Conservation (phyloP, 2,329 filamentous ascomycete genomes). For the Pestalotiopsis sp. region DNA sequence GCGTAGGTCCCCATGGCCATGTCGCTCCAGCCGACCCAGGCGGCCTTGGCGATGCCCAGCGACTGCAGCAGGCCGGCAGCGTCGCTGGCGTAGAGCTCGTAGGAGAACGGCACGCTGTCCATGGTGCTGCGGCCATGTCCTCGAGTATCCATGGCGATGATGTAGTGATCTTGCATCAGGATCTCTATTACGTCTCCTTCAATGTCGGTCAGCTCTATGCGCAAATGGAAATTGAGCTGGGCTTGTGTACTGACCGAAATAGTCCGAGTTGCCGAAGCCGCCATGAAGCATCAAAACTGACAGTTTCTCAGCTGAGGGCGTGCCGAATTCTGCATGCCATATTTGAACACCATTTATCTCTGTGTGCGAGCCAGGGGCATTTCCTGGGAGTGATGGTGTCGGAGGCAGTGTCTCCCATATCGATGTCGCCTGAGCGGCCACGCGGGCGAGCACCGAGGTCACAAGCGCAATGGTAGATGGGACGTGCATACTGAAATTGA, state of each 20-base stretch:
- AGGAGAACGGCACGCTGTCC: slow-evolving; percentile 38
- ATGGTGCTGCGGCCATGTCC: slow-evolving; percentile 43
- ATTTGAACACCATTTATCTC: slow-evolving; percentile 40
- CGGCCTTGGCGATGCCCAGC: slow-evolving; percentile 31
- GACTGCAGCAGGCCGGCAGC: slow-evolving; percentile 33
- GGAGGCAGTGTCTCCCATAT: slow-evolving; percentile 37
- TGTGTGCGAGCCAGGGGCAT: slow-evolving; percentile 30
- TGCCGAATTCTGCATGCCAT: slow-evolving; percentile 39
- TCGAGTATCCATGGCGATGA: slow-evolving; percentile 43
- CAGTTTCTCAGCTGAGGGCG: slow-evolving; percentile 24
- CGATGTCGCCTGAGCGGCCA: slow-evolving; percentile 17
- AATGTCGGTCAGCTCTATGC: background rate
- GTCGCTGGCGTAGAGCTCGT: slow-evolving; percentile 39
- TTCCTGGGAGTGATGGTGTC: slow-evolving; percentile 38
- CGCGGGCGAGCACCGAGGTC: background rate
- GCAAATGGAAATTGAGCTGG: slow-evolving; percentile 27
- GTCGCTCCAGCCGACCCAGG: slow-evolving; percentile 44
- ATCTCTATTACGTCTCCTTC: background rate
- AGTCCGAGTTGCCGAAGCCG: slow-evolving; percentile 44
- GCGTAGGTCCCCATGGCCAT: slow-evolving; percentile 40
- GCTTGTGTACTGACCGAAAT: slow-evolving; percentile 25
- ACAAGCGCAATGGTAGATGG: background rate
- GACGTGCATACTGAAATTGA: background rate
- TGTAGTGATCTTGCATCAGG: slow-evolving; percentile 26
- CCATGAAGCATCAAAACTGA: slow-evolving; percentile 43